Evolutionary conservation across 179 eudicot species (phyloP), one percentile per base, ranked within the genome.

Genomic region (Amaranthus tricolor): DNA sequence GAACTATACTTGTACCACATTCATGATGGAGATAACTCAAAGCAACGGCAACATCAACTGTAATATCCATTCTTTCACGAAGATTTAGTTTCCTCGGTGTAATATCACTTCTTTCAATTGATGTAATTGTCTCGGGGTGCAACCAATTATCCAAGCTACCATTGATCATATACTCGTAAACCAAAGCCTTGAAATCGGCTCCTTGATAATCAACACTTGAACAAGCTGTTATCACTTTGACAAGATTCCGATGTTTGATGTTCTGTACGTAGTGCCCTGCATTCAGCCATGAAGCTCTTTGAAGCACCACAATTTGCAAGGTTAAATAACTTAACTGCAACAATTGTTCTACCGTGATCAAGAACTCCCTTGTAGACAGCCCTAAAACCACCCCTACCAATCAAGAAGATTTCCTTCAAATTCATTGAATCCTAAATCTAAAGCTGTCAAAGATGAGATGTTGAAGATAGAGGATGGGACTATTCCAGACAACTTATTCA

Each of bases 381-480:
- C 9, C 82, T 80, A 76, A 66, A 62, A n/a, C 47, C 7, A 7
- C 82, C 79, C 7, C 53, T 61, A 6, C 82, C 83, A 9, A 80
- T 52, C 56, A 80, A 6, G 87, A 78, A 86, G 87, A 43, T 20
- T 68, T 21, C 89, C 85, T 19, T 75, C 74, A 16, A 80, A 55
- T 13, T 44, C 65, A 53, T 76, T 84, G 4, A 13, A 13, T 47
- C 44, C 13, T 12, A 82, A 48, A 12, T 60, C 59, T 17, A 75
- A 17, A 6, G 5, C 15, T 5, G 2, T n/a, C 47, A 79, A 14
- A 11, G 44, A 57, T n/a, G 79, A 71, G 31, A 69, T 56, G 51
- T 76, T 80, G 19, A 65, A 71, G 5, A 80, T 19, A 15, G 71
- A 63, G 2, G 21, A n/a, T 9, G 83, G 83, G 17, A 80, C 67